These are phyloP conservation scores for Salix koriyanagi DNA, from an alignment of 345 rosid genomes.

Conservation along the genomic window DNA sequence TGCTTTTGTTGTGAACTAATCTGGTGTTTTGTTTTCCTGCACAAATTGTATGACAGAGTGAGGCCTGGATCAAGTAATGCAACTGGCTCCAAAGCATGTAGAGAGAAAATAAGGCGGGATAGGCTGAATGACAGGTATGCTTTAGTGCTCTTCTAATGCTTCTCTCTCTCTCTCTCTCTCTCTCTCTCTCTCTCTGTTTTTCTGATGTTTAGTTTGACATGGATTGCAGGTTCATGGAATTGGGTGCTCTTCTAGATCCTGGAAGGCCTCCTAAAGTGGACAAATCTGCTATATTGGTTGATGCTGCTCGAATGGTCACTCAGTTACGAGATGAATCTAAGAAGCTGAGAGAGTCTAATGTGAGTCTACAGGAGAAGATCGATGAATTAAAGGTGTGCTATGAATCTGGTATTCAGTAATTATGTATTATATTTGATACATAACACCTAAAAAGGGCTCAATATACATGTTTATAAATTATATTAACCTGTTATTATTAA, in stretches of 20 bases:
- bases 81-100: conserved; percentile 20
- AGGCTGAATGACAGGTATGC: conserved; percentile 28
- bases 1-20: background rate
- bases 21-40: background rate
- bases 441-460: background rate
- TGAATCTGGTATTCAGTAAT: background rate
- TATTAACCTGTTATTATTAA: background rate
- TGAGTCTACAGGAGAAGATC: conserved; percentile 27
- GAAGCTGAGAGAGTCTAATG: conserved; percentile 25
- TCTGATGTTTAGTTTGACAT: background rate
- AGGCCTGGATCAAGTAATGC: conserved; percentile 14
- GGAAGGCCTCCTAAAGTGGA: conserved; percentile 33
- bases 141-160: background rate
- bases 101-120: conserved; percentile 25
- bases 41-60: conserved; percentile 9
- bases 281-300: conserved; percentile 30
- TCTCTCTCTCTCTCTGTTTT: background rate
- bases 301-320: conserved; percentile 31
- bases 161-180: background rate
- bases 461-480: background rate
- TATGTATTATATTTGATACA: background rate
- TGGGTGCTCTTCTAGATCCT: conserved; percentile 31
- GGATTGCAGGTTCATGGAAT: conserved; percentile 32
- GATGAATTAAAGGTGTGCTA: conserved; percentile 32
- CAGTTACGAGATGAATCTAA: conserved; percentile 26